Conservation (phyloP, 495 filamentous ascomycete species). For the Talaromyces stipitatus region DNA sequence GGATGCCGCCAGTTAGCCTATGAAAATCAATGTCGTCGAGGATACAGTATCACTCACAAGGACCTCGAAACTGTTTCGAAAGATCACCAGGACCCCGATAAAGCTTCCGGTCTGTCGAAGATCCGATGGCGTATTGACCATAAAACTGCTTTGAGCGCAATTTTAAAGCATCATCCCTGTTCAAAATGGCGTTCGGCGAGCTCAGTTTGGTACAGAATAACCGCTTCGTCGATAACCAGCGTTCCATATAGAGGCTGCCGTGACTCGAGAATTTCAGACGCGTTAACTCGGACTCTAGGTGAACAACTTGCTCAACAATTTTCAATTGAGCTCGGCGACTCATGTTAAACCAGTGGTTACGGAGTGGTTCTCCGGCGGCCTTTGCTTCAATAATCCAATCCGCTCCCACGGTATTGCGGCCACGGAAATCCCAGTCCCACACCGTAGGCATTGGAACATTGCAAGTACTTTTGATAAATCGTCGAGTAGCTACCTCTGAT, state of each 20-base stretch:
- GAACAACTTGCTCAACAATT: neutral
- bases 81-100: conserved; percentile 13
- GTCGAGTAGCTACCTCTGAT: conserved; percentile 33
- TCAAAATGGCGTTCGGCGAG: neutral
- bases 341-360: neutral
- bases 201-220: neutral
- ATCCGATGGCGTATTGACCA: neutral
- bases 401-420: conserved; percentile 15
- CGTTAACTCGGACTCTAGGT: neutral
- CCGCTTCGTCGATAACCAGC: neutral
- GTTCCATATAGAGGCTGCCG: neutral
- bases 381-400: conserved; percentile 27
- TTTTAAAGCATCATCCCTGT: neutral
- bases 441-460: conserved; percentile 21
- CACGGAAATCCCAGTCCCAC: conserved; percentile 12
- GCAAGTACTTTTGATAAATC: conserved; percentile 16
- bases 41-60: conserved; percentile 14
- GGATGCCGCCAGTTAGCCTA: conserved; percentile 6
- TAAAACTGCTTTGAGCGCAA: neutral
- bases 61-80: conserved; percentile 26
- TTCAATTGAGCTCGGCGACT: neutral
- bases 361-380: conserved; percentile 10
- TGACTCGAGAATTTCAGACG: neutral
- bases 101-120: conserved; percentile 11
- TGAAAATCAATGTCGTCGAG: conserved; percentile 2